phyloP scores from a whole-genome alignment of 1,284 basidiomycete genomes.

The Sporisorium exsertum region DNA sequence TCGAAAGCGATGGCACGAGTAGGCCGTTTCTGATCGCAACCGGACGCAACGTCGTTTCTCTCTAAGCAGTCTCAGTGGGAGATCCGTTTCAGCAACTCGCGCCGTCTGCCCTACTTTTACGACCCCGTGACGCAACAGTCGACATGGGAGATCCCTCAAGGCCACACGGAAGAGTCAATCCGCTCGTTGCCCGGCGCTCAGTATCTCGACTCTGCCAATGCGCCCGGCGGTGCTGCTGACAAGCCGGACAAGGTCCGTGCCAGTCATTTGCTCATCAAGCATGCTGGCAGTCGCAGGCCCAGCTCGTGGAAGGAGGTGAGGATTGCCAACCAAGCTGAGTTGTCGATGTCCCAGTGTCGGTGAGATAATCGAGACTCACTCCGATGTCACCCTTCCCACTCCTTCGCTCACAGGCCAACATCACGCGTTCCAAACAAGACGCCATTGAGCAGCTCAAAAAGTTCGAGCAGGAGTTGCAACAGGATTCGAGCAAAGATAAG shows the following conservation, averaged over 20 bases:
- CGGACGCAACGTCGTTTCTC: neutral
- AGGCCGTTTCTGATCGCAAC: no score
- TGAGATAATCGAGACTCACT: no score
- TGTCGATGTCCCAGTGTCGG: no score
- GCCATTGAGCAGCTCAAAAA: conserved; percentile 80
- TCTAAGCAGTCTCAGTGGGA: conserved; percentile 57
- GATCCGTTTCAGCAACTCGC: conserved; percentile 78
- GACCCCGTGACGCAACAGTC: conserved; percentile 80
- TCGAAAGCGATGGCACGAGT: no score
- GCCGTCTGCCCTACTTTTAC: conserved; percentile 88
- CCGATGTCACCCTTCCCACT: no score
- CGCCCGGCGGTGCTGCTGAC: conserved; percentile 53
- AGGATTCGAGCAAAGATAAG: conserved; percentile 51
- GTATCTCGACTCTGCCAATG: conserved; percentile 51
- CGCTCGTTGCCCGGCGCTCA: conserved; percentile 62
- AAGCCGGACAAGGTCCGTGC: conserved; percentile 80
- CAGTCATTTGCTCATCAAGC: conserved; percentile 95
- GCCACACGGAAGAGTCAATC: conserved; percentile 72
- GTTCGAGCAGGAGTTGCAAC: conserved; percentile 53
- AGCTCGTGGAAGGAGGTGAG: conserved; percentile 71
- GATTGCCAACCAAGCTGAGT: neutral
- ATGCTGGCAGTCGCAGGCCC: conserved; percentile 84
- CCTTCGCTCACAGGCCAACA: conserved; percentile 74
- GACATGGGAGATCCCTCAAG: conserved; percentile 83
- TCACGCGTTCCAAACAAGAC: conserved; percentile 90